Evolutionary conservation across 2,329 filamentous ascomycete genomes (phyloP).

Genomic region (Parastagonospora avenae): DNA sequence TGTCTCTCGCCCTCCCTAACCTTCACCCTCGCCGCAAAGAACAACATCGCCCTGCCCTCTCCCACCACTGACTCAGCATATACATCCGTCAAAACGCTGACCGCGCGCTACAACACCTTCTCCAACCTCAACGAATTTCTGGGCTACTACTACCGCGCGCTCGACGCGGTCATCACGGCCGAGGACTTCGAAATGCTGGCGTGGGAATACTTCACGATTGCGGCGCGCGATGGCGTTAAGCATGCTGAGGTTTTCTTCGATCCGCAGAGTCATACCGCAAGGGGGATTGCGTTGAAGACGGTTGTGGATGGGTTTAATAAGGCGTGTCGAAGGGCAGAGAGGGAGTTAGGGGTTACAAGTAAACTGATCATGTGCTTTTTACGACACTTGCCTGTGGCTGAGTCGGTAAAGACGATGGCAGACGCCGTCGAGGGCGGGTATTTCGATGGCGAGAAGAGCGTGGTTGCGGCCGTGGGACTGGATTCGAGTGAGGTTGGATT

Average conservation of each 20-base stretch:
- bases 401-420: constrained; percentile 51
- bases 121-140: constrained; percentile 77
- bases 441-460: constrained; percentile 55
- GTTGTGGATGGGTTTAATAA: constrained; percentile 67
- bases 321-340: constrained; percentile 65
- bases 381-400: constrained; percentile 67
- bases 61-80: constrained; percentile 65
- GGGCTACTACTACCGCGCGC: constrained; percentile 77
- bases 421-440: constrained; percentile 49
- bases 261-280: constrained; percentile 72
- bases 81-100: constrained; percentile 62
- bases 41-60: constrained; percentile 63
- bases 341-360: constrained; percentile 67
- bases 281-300: constrained; percentile 67
- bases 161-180: constrained; percentile 68
- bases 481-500: constrained; percentile 63
- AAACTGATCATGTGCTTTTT: constrained; percentile 75
- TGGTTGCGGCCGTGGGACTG: constrained; percentile 68
- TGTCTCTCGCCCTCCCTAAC: constrained; percentile 72
- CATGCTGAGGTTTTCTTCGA: constrained; percentile 84
- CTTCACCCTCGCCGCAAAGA: constrained; percentile 70
- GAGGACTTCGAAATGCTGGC: constrained; percentile 76
- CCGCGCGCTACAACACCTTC: constrained; percentile 69
- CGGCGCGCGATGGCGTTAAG: constrained; percentile 66
- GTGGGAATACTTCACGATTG: constrained; percentile 71